phyloP scores from a whole-genome alignment of 805 yeast species.

The Wickerhamomyces hampshirensis region DNA sequence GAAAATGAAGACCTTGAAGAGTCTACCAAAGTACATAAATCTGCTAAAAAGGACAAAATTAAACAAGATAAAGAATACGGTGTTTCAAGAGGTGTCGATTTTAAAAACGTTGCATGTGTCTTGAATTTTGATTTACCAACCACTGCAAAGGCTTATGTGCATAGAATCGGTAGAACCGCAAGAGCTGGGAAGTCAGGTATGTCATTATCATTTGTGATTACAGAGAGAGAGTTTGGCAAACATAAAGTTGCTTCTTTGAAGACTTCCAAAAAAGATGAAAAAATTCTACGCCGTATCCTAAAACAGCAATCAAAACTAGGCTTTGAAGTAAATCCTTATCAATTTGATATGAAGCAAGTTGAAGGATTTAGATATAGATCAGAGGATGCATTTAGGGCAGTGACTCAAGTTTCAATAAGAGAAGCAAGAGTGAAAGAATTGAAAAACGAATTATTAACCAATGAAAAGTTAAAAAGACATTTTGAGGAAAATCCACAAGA shows the following conservation, averaged over 20 bases:
- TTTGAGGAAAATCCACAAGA: constrained; percentile 98
- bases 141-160: constrained; percentile 83
- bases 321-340: constrained; percentile 76
- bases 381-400: constrained; percentile 96
- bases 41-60: constrained; percentile 24
- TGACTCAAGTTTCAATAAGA: constrained; percentile 81
- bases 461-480: constrained; percentile 87
- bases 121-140: constrained; percentile 91
- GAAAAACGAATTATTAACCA: constrained; percentile 78
- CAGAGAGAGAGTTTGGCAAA: constrained; percentile 77
- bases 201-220: constrained; percentile 88
- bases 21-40: constrained; percentile 5
- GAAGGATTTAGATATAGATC: constrained; percentile 95
- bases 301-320: constrained; percentile 74
- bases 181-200: constrained; percentile 95
- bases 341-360: constrained; percentile 86
- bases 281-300: constrained; percentile 69
- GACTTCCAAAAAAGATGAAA: constrained; percentile 80
- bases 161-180: constrained; percentile 95
- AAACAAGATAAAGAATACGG: constrained; percentile 76
- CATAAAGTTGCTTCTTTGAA: constrained; percentile 75
- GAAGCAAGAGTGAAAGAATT: constrained; percentile 91
- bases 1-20: constrained; percentile 14
- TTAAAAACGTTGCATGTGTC: constrained; percentile 93
- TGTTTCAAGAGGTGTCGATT: constrained; percentile 95